Evolutionary conservation across 257 asterid genomes (phyloP).

Genomic region (Ehretia macrophylla): DNA sequence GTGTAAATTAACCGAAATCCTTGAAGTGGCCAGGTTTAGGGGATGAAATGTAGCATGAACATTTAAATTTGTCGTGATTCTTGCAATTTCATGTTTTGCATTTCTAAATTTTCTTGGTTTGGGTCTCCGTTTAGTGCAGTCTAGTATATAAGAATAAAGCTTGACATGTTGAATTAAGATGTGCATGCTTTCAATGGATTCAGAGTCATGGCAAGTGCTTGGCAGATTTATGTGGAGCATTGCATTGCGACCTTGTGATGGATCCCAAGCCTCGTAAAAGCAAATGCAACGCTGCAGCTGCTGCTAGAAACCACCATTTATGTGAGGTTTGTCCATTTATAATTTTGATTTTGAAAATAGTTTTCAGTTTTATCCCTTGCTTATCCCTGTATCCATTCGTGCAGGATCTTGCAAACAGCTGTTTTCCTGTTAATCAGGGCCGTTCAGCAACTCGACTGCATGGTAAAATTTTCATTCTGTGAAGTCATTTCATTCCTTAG

Average conservation of each 20-base stretch:
- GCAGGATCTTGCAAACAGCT: conserved; percentile 77
- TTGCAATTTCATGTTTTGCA: too few species aligned
- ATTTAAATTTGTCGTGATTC: too few species aligned
- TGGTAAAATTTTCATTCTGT: conserved; percentile 35
- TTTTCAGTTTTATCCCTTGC: background rate
- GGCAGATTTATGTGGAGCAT: conserved; percentile 90
- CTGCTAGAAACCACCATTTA: conserved; percentile 72
- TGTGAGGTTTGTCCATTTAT: conserved; percentile 58
- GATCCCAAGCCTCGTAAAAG: conserved; percentile 52
- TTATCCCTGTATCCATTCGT: conserved; percentile 13
- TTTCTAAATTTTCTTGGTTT: background rate
- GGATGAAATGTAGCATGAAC: too few species aligned
- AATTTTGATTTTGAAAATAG: background rate
- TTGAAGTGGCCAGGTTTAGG: too few species aligned
- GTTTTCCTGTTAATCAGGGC: conserved; percentile 69
- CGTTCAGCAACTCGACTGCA: conserved; percentile 72
- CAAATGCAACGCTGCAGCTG: conserved; percentile 92
- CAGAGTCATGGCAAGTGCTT: conserved; percentile 84
- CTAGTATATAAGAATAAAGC: too few species aligned
- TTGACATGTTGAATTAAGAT: too few species aligned
- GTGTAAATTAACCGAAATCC: too few species aligned
- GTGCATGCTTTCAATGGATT: conserved; percentile 15
- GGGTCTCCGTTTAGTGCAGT: background rate
- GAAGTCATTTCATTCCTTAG: background rate
- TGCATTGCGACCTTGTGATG: conserved; percentile 74